Evolutionary conservation across 2,329 filamentous ascomycete species (phyloP).

Genomic region (Sporothrix euskadiensis): DNA sequence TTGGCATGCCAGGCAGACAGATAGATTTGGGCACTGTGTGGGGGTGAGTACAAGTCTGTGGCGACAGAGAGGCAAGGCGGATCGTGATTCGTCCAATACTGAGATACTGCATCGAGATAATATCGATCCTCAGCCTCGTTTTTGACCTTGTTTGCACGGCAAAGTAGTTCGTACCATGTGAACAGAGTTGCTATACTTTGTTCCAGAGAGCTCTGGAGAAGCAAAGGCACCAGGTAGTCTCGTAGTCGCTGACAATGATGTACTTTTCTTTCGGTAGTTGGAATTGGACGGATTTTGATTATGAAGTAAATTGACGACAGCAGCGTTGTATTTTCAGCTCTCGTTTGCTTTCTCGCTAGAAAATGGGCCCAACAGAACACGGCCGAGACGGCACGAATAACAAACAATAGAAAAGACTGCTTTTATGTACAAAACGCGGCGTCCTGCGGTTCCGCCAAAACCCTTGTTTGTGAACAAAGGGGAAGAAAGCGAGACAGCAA

Average conservation of each 20-base stretch:
- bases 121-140: not conserved
- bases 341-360: not conserved
- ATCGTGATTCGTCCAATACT: not conserved
- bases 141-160: not conserved
- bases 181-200: too few species aligned
- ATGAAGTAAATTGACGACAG: not conserved
- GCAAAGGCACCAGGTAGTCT: not conserved
- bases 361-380: not conserved
- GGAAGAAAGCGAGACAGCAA: not conserved
- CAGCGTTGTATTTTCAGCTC: not conserved
- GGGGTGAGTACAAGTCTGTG: not conserved
- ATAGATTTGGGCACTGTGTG: not conserved
- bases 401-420: not conserved
- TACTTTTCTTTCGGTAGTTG: not conserved
- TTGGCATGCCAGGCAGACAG: slow-evolving; percentile 20
- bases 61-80: not conserved
- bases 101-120: not conserved
- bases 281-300: not conserved
- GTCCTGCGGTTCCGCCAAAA: not conserved
- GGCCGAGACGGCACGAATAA: not conserved
- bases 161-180: too few species aligned
- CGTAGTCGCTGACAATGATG: too few species aligned
- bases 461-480: not conserved
- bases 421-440: not conserved
- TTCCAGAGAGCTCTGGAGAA: too few species aligned